phyloP scores from a whole-genome alignment of 2,329 filamentous ascomycete species.

The Diaporthe capsici region DNA sequence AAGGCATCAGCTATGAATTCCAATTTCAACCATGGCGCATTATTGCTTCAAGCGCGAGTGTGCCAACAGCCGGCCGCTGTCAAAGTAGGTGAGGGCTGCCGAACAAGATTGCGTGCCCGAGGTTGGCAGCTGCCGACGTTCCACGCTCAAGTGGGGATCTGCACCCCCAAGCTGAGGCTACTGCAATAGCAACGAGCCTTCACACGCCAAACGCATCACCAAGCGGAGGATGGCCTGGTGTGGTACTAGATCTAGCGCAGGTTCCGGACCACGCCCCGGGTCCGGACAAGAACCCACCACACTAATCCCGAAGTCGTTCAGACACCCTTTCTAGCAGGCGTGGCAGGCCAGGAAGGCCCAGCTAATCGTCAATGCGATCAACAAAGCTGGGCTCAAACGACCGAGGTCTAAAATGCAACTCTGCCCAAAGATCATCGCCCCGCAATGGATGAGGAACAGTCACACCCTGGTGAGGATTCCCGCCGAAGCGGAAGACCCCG shows the following conservation, averaged over 20 bases:
- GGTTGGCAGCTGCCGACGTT: constrained; percentile 23
- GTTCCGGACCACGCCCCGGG: constrained; percentile 22
- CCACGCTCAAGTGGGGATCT: constrained; percentile 25
- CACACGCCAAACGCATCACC: constrained; percentile 26
- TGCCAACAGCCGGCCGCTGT: constrained; percentile 16
- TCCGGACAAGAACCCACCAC: constrained; percentile 19
- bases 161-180: constrained; percentile 11
- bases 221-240: constrained; percentile 12
- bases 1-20: background rate
- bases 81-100: background rate
- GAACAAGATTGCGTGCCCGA: constrained; percentile 8
- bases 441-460: background rate
- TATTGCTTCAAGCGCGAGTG: background rate
- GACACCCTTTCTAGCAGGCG: background rate
- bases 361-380: constrained; percentile 5
- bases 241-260: constrained; percentile 24
- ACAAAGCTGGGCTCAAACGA: constrained; percentile 18
- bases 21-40: constrained; percentile 6
- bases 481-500: constrained; percentile 13
- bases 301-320: constrained; percentile 21
- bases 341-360: constrained; percentile 29
- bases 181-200: constrained; percentile 20
- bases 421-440: constrained; percentile 29
- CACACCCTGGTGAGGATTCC: constrained; percentile 4
- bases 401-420: constrained; percentile 25